phyloP scores from a whole-genome alignment of 2,329 filamentous ascomycete species.

The Phaeoacremonium minimum region DNA sequence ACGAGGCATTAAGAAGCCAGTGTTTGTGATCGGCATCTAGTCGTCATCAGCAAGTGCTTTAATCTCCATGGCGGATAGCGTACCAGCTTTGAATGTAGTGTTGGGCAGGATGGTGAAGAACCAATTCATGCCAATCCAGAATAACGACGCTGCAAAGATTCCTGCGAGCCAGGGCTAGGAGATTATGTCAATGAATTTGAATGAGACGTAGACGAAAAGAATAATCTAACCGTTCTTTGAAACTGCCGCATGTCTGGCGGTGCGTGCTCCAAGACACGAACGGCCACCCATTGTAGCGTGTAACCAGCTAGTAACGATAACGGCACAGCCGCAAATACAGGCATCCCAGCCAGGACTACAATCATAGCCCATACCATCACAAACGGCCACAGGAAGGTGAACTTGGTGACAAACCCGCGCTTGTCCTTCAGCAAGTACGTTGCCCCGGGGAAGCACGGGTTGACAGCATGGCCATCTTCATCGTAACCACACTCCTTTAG shows the following conservation, averaged over 20 bases:
- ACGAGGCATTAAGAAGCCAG: slow-evolving; percentile 74
- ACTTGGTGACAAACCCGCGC: slow-evolving; percentile 72
- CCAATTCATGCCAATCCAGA: slow-evolving; percentile 76
- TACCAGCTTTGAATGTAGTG: slow-evolving; percentile 46
- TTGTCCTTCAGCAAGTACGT: slow-evolving; percentile 72
- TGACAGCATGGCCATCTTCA: slow-evolving; percentile 67
- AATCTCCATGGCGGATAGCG: slow-evolving; percentile 16
- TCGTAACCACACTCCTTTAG: slow-evolving; percentile 82
- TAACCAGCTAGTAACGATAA: slow-evolving; percentile 62
- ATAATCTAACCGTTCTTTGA: slow-evolving; percentile 71
- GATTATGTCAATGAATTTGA: slow-evolving; percentile 12
- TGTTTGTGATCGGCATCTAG: slow-evolving; percentile 60
- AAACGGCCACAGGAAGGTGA: slow-evolving; percentile 89
- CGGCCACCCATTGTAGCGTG: slow-evolving; percentile 71
- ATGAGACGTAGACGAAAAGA: slow-evolving; percentile 2
- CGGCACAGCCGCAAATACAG: slow-evolving; percentile 73
- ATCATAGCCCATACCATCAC: slow-evolving; percentile 67
- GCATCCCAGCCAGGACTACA: slow-evolving; percentile 68
- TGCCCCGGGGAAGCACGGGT: slow-evolving; percentile 67
- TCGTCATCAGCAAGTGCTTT: slow-evolving; percentile 22
- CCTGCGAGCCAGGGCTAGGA: slow-evolving; percentile 82
- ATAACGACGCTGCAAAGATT: slow-evolving; percentile 84
- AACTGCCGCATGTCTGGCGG: slow-evolving; percentile 85
- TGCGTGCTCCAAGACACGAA: slow-evolving; percentile 75
- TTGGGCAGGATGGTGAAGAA: slow-evolving; percentile 63